Evolutionary conservation across 176 grass and related monocot genomes (phyloP).

Genomic region (Avena eriantha): DNA sequence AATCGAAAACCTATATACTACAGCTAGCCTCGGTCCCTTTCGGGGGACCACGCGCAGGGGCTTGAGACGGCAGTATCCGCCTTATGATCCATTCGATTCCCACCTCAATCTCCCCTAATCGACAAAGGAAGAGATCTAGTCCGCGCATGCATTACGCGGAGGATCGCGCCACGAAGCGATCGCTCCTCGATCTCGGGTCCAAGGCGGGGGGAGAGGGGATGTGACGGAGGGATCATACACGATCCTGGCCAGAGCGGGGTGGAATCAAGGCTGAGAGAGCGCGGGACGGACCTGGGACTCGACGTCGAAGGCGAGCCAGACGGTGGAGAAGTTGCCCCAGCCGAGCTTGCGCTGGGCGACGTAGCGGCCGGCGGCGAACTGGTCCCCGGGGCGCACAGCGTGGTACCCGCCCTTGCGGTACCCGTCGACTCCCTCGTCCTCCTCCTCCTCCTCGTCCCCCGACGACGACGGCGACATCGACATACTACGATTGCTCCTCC

Average conservation of each 20-base stretch:
- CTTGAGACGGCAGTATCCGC: not conserved
- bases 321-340: slow-evolving; percentile 97
- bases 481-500: slow-evolving; percentile 24
- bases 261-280: not conserved
- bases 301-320: slow-evolving; percentile 96
- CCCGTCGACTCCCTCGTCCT: slow-evolving; percentile 88
- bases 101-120: slow-evolving; percentile 26
- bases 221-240: not conserved
- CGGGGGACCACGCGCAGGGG: slow-evolving; percentile 22
- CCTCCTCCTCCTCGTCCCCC: slow-evolving; percentile 77
- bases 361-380: slow-evolving; percentile 76
- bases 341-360: slow-evolving; percentile 93
- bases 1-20: slow-evolving; percentile 31
- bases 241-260: slow-evolving; percentile 30
- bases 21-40: slow-evolving; percentile 20
- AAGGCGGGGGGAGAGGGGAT: not conserved
- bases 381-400: slow-evolving; percentile 82
- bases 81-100: slow-evolving; percentile 37
- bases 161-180: slow-evolving; percentile 14
- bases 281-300: slow-evolving; percentile 48
- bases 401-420: slow-evolving; percentile 99
- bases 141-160: slow-evolving; percentile 9
- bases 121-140: slow-evolving; percentile 45
- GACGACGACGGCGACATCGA: slow-evolving; percentile 73
- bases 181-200: slow-evolving; percentile 33